Evolutionary conservation across 371 early-diverging fungal genomes (phyloP).

Genomic region (Aphelidium insulamus): DNA sequence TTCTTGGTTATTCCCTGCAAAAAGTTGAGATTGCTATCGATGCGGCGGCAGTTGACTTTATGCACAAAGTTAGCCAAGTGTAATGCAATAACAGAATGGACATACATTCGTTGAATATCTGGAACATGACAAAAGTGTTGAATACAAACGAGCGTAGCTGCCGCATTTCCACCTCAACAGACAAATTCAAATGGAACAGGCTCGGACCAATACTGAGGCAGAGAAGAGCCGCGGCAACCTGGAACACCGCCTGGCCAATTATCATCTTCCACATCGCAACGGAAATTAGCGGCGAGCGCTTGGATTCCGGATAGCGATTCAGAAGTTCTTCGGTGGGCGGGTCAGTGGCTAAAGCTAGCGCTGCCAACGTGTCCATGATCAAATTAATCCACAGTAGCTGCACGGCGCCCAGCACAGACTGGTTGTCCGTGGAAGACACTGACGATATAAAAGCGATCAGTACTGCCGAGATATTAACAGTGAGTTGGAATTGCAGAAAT

Average conservation of each 20-base stretch:
- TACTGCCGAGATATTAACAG: slow-evolving; percentile 52
- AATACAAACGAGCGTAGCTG: slow-evolving; percentile 34
- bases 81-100: slow-evolving; percentile 1
- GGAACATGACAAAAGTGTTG: slow-evolving; percentile 54
- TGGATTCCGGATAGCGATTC: slow-evolving; percentile 29
- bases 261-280: slow-evolving; percentile 52
- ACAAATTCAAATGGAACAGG: slow-evolving; percentile 11
- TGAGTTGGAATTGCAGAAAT: slow-evolving; percentile 55
- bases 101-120: slow-evolving; percentile 33
- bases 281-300: slow-evolving; percentile 33
- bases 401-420: slow-evolving; percentile 37
- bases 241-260: slow-evolving; percentile 30
- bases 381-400: slow-evolving; percentile 53
- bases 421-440: slow-evolving; percentile 13
- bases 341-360: slow-evolving; percentile 51
- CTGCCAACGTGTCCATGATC: slow-evolving; percentile 59
- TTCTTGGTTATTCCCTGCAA: slow-evolving; percentile 27
- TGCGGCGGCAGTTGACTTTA: slow-evolving; percentile 26
- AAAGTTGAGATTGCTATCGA: slow-evolving; percentile 37
- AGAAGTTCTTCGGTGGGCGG: slow-evolving; percentile 36
- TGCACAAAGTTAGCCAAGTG: slow-evolving; percentile 9
- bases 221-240: slow-evolving; percentile 24
- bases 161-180: not conserved
- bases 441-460: slow-evolving; percentile 35
- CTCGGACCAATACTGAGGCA: slow-evolving; percentile 23